These are phyloP conservation scores for Malassezia japonica DNA, from an alignment of 1,284 basidiomycete genomes.

Conservation along the genomic window DNA sequence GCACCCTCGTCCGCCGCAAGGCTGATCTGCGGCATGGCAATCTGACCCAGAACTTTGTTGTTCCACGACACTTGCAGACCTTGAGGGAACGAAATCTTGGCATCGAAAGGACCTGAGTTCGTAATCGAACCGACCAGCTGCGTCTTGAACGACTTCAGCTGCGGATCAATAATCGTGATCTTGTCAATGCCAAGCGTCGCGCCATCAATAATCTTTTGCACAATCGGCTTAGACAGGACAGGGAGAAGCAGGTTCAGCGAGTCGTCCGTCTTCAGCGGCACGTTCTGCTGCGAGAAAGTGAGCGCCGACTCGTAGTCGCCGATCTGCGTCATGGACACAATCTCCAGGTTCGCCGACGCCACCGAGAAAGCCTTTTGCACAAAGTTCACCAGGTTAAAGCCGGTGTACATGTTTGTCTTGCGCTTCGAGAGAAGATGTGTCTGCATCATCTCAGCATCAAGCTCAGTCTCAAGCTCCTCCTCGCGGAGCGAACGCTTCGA, in stretches of 20 bases:
- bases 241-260: constrained; percentile 62
- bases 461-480: constrained; percentile 6
- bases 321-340: constrained; percentile 57
- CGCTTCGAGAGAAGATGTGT: constrained; percentile 29
- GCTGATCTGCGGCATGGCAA: constrained; percentile 56
- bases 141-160: constrained; percentile 58
- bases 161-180: constrained; percentile 34
- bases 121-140: constrained; percentile 60
- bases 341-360: constrained; percentile 58
- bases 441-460: neutral
- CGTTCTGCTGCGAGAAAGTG: constrained; percentile 56
- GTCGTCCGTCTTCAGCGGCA: constrained; percentile 59
- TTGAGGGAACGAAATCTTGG: constrained; percentile 59
- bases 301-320: constrained; percentile 62
- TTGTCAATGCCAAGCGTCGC: constrained; percentile 51
- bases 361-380: constrained; percentile 61
- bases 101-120: constrained; percentile 70
- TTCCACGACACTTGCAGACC: constrained; percentile 62
- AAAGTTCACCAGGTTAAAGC: constrained; percentile 62
- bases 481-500: neutral
- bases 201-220: constrained; percentile 64
- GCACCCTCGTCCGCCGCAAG: constrained; percentile 57
- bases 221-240: constrained; percentile 64
- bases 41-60: constrained; percentile 57
- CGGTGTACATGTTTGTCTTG: constrained; percentile 50